These are phyloP conservation scores for Pezicula rhizophila DNA, from an alignment of 2,329 filamentous ascomycete species.

Conservation along the genomic window DNA sequence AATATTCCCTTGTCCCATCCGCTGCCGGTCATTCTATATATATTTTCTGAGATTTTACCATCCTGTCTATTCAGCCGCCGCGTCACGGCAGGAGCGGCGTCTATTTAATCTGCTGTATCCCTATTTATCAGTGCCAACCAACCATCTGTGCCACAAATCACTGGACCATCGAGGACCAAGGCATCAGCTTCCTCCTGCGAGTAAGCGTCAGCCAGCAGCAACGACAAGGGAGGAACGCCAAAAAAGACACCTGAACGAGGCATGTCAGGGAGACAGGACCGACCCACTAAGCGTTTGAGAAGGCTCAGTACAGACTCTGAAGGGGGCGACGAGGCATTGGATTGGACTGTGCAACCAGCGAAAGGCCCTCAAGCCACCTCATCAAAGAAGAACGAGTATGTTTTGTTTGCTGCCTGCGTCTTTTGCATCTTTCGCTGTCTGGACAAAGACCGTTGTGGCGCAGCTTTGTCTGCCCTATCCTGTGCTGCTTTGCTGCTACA, in stretches of 20 bases:
- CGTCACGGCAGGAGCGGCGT: no score
- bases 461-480: neutral
- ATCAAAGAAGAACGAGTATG: conserved; percentile 2
- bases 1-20: no score
- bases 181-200: no score
- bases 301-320: conserved; percentile 26
- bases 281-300: conserved; percentile 21
- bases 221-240: neutral
- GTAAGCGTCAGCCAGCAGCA: conserved; percentile 1
- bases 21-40: no score
- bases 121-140: no score
- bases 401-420: neutral
- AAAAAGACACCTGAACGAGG: neutral
- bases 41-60: no score
- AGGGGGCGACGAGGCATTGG: conserved; percentile 18
- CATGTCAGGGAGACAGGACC: conserved; percentile 19
- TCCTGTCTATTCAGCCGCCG: no score
- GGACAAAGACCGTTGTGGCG: conserved; percentile 2
- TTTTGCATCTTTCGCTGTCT: neutral
- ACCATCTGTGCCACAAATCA: no score
- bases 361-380: conserved; percentile 8
- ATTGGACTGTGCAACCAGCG: conserved; percentile 14
- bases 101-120: no score
- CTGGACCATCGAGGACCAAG: conserved; percentile 1
- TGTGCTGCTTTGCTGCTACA: no score